These are phyloP conservation scores for Podospora pseudoanserina DNA, from an alignment of 495 filamentous ascomycete genomes.

Conservation along the genomic window DNA sequence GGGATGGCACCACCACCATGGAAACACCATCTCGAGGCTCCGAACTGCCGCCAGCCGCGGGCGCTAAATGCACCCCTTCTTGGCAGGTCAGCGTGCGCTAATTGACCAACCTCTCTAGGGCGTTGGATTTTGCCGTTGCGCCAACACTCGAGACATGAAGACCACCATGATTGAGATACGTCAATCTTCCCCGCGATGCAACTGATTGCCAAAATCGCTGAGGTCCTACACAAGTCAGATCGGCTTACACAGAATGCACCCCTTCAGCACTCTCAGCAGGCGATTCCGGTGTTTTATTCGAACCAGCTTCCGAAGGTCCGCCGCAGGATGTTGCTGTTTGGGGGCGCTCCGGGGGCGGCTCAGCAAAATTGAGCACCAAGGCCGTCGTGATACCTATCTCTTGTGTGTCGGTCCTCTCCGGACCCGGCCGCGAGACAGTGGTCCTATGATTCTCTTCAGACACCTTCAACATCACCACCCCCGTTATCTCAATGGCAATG, in stretches of 20 bases:
- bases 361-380: neutral
- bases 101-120: neutral
- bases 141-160: neutral
- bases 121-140: neutral
- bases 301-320: neutral
- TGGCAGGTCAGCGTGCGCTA: no score
- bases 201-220: neutral
- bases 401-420: neutral
- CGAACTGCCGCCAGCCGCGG: conserved; percentile 26
- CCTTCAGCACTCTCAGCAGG: neutral
- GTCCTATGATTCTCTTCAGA: conserved; percentile 1
- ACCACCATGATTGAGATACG: neutral
- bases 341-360: conserved; percentile 3
- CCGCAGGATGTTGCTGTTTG: neutral
- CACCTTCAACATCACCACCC: neutral
- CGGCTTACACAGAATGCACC: neutral
- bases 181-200: neutral
- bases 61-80: conserved; percentile 11
- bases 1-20: neutral
- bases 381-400: neutral
- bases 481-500: conserved; percentile 4
- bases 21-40: neutral
- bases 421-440: neutral
- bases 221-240: neutral
- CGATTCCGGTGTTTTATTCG: neutral